Percentiles rank a stretch among this genome's conserved stretches.
Conservation (phyloP, 768 basidiomycete species). For the Psilocybe subaeruginosa region DNA sequence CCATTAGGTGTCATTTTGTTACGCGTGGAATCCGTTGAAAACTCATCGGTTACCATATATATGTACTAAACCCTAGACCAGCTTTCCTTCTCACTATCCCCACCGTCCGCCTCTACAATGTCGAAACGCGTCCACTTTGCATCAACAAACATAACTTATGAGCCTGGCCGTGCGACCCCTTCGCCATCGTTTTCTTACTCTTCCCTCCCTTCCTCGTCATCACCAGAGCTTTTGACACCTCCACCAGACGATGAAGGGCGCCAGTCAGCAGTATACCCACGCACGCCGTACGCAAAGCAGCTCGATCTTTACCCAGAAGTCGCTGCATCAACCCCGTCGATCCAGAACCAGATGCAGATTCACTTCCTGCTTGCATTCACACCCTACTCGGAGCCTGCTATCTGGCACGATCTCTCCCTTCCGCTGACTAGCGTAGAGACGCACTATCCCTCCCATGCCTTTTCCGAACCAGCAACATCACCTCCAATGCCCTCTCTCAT, state of each 20-base stretch:
- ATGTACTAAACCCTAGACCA: slow-evolving; percentile 27
- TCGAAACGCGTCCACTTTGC: slow-evolving; percentile 48
- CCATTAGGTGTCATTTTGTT: slow-evolving; percentile 11
- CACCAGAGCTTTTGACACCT: slow-evolving; percentile 40
- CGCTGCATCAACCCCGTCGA: slow-evolving; percentile 23
- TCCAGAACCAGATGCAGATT: slow-evolving; percentile 39
- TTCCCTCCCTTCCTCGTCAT: slow-evolving; percentile 39
- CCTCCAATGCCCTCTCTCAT: slow-evolving; percentile 39
- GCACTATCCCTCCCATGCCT: slow-evolving; percentile 31
- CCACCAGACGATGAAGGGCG: slow-evolving; percentile 31
- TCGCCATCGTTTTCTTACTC: slow-evolving; percentile 40
- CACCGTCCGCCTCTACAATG: slow-evolving; percentile 24
- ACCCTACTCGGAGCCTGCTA: slow-evolving; percentile 33
- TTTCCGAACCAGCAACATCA: slow-evolving; percentile 43
- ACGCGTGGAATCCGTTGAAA: slow-evolving; percentile 8
- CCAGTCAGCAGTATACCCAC: slow-evolving; percentile 26
- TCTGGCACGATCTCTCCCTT: slow-evolving; percentile 40
- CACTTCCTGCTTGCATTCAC: slow-evolving; percentile 44
- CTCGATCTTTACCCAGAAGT: slow-evolving; percentile 28
- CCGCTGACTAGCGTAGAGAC: slow-evolving; percentile 30
- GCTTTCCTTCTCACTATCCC: slow-evolving; percentile 19
- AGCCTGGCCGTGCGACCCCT: slow-evolving; percentile 34
- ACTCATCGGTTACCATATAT: slow-evolving; percentile 29
- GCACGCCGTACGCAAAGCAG: slow-evolving; percentile 29
- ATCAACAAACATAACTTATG: slow-evolving; percentile 37